A percentile compares a stretch with the other conserved stretches of the same genome.
These are phyloP conservation scores for Penicillium sp. DNA, from an alignment of 2,329 filamentous ascomycete species.

Conservation along the genomic window DNA sequence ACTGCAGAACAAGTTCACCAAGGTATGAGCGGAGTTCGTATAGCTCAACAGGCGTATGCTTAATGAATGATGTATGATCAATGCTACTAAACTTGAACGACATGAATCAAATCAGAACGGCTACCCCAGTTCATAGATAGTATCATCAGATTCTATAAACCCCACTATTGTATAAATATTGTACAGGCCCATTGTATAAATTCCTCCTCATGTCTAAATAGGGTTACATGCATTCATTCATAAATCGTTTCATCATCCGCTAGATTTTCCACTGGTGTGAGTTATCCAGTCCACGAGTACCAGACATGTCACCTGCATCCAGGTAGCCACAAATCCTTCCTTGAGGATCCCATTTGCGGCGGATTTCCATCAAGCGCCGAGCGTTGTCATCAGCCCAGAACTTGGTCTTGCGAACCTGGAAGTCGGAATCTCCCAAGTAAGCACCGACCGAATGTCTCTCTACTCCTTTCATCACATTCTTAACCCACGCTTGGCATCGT, in stretches of 20 bases:
- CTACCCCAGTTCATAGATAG: background rate
- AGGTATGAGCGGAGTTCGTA: too few species aligned
- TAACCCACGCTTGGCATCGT: conserved; percentile 54
- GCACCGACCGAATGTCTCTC: conserved; percentile 54
- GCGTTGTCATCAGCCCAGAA: conserved; percentile 58
- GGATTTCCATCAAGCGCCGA: conserved; percentile 50
- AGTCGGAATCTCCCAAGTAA: conserved; percentile 64
- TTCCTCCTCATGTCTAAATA: conserved; percentile 8
- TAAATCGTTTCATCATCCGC: conserved; percentile 6
- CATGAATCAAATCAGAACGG: too few species aligned
- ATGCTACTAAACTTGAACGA: too few species aligned
- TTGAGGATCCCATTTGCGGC: conserved; percentile 34
- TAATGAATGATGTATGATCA: too few species aligned
- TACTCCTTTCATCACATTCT: conserved; percentile 48
- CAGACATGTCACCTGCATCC: conserved; percentile 52
- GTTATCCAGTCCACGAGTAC: conserved; percentile 52
- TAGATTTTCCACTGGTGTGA: conserved; percentile 43
- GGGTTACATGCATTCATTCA: conserved; percentile 6
- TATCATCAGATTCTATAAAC: background rate
- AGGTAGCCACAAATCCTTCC: conserved; percentile 52
- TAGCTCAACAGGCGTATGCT: too few species aligned
- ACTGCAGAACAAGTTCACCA: background rate
- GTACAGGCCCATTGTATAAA: background rate
- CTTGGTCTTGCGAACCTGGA: conserved; percentile 53
- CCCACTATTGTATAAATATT: background rate